Percentiles rank a stretch among this genome's conserved stretches.
phyloP scores from a whole-genome alignment of 148 eudicot genomes.

The Talinum fruticosum region DNA sequence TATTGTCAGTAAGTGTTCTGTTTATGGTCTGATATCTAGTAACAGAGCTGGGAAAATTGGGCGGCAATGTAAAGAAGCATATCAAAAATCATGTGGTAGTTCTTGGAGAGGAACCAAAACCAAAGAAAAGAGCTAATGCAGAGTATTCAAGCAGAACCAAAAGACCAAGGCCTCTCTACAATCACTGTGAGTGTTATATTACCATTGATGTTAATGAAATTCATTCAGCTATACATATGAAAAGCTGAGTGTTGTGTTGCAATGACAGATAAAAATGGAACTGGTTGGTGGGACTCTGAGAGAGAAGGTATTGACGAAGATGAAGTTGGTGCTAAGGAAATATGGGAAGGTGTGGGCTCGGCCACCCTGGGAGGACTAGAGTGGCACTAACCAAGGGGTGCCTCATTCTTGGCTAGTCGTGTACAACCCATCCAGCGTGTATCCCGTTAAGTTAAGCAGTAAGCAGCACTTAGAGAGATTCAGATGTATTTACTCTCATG shows the following conservation, averaged over 20 bases:
- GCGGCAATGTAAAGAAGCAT: constrained; percentile 25
- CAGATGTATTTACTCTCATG: background rate
- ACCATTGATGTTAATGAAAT: background rate
- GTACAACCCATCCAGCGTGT: background rate
- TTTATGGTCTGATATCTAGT: background rate
- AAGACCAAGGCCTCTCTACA: constrained; percentile 49
- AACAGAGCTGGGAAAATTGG: constrained; percentile 19
- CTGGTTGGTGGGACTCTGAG: constrained; percentile 84
- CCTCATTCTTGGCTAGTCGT: background rate
- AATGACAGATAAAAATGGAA: constrained; percentile 75
- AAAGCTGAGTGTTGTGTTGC: constrained; percentile 9
- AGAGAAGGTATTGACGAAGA: constrained; percentile 88
- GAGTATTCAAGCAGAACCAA: constrained; percentile 22
- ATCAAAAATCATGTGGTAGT: constrained; percentile 47
- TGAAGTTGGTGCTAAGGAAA: constrained; percentile 73
- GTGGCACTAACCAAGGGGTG: constrained; percentile 42
- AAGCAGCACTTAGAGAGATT: background rate
- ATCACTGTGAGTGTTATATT: constrained; percentile 52
- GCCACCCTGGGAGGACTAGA: constrained; percentile 78
- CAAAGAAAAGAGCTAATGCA: constrained; percentile 25
- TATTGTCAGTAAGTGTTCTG: background rate
- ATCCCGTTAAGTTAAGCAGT: background rate
- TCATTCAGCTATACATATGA: background rate
- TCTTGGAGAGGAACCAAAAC: constrained; percentile 68
- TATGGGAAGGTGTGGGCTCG: constrained; percentile 88